These are phyloP conservation scores for Ophiostoma australiae DNA, from an alignment of 2,329 filamentous ascomycete species.

Conservation along the genomic window DNA sequence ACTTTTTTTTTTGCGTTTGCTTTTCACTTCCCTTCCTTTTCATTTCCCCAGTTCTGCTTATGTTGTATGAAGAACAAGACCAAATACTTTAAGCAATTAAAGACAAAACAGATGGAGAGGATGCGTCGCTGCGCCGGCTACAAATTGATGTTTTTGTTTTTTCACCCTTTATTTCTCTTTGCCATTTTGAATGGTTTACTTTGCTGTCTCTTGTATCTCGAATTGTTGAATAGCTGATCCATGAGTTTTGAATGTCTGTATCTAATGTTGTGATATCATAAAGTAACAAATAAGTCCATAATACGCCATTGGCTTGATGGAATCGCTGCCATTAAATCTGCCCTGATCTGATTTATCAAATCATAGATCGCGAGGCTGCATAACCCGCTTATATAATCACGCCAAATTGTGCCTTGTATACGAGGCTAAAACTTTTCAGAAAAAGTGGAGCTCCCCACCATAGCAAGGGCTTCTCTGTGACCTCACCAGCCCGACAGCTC, in stretches of 20 bases:
- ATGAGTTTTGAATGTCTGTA: neutral
- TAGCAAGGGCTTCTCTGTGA: conserved; percentile 2
- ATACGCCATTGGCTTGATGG: neutral
- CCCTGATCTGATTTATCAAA: neutral
- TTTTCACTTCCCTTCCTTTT: neutral
- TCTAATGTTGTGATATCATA: neutral
- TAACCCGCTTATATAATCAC: neutral
- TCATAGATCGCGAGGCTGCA: neutral
- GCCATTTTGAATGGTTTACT: neutral
- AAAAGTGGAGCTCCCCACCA: conserved; percentile 3
- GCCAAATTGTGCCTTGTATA: neutral
- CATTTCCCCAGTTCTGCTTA: neutral
- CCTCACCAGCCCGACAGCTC: neutral
- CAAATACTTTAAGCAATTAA: conserved; percentile 8
- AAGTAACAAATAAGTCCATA: neutral
- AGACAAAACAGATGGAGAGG: conserved; percentile 1
- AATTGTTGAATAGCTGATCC: neutral
- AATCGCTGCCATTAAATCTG: neutral
- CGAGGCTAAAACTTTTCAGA: neutral
- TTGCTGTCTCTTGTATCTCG: neutral
- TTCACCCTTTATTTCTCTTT: neutral
- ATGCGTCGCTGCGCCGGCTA: neutral
- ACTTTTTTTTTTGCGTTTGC: neutral
- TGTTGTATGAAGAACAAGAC: neutral
- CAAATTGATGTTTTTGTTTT: neutral